Conservation (phyloP, 371 early-diverging fungal genomes). For the Phascolomyces articulosus region DNA sequence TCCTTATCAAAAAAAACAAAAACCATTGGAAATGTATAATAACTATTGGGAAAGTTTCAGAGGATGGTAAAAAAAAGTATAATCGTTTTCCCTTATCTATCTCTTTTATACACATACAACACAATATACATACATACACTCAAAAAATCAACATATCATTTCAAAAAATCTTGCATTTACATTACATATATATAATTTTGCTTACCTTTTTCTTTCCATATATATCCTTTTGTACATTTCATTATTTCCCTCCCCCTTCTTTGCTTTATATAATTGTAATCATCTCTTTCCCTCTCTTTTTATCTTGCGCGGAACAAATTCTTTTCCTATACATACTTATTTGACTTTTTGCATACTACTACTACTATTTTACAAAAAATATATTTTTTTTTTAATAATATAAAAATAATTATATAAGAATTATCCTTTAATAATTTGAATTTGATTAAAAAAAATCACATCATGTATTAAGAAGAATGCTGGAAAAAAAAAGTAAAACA, state of each 20-base stretch:
- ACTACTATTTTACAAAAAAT: no score
- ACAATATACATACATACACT: no score
- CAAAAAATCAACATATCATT: no score
- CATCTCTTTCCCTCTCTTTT: no score
- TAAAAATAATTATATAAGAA: no score
- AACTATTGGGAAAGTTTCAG: slow-evolving; percentile 11
- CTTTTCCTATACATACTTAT: no score
- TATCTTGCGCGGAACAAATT: no score
- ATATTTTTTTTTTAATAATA: no score
- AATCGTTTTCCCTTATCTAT: neutral
- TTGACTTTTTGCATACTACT: neutral
- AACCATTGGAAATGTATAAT: neutral
- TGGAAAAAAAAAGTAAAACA: neutral
- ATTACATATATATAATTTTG: neutral
- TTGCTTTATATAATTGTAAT: neutral
- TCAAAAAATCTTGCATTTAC: no score
- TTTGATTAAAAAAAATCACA: no score
- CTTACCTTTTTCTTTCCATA: slow-evolving; percentile 2
- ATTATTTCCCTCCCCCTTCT: neutral
- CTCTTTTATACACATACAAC: no score
- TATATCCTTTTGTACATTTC: neutral
- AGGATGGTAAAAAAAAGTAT: slow-evolving; percentile 4
- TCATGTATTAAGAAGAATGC: neutral
- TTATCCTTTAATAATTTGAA: no score
- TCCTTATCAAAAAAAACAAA: neutral